Percentiles rank a stretch among this genome's conserved stretches.
Conservation (phyloP, 352 stramenopile genomes). For the Phytophthora tubulina region DNA sequence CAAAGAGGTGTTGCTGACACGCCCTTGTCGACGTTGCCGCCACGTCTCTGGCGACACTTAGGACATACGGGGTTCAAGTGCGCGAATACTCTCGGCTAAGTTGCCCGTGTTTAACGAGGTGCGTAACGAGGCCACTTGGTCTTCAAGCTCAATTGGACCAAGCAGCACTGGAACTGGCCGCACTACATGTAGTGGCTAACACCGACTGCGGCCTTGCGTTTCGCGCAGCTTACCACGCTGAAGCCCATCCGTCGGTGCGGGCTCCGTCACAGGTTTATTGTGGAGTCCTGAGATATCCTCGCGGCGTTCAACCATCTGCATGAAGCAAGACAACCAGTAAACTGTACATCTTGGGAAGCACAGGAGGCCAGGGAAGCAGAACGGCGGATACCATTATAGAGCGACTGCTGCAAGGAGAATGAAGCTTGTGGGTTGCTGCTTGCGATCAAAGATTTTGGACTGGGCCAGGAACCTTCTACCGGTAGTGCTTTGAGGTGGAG, state of each 20-base stretch:
- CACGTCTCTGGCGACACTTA: slow-evolving; percentile 13
- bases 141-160: background rate
- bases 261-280: background rate
- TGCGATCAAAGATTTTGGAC: too few species aligned
- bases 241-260: background rate
- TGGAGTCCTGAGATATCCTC: background rate
- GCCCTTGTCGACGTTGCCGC: slow-evolving; percentile 1
- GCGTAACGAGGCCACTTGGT: too few species aligned
- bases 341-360: too few species aligned
- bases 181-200: background rate
- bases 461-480: too few species aligned
- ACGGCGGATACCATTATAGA: too few species aligned
- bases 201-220: background rate
- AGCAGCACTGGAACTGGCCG: background rate
- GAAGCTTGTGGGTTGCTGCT: too few species aligned
- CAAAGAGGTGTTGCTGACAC: slow-evolving; percentile 17
- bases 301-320: background rate
- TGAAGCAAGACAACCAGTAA: background rate
- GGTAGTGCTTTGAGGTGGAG: too few species aligned
- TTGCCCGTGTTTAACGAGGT: background rate
- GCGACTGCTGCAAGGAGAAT: too few species aligned
- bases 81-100: background rate
- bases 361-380: too few species aligned
- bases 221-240: background rate
- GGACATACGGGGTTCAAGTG: slow-evolving; percentile 7